Conservation (phyloP, 305 asterid genomes). For the Fraxinus greggii region DNA sequence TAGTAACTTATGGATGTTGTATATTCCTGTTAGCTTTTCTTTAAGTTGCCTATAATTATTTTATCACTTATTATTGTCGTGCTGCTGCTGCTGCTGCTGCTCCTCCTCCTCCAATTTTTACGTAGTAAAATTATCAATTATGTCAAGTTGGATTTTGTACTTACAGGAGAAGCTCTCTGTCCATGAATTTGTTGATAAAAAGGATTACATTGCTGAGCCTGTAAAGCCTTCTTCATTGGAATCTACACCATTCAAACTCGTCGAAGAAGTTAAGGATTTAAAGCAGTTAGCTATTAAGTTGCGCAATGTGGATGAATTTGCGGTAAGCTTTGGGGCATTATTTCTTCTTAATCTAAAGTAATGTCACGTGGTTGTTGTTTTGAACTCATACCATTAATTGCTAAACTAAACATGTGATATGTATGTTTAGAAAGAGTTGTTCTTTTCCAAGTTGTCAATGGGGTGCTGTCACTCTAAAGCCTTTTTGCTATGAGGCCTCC, state of each 20-base stretch:
- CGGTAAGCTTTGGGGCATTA: conserved; percentile 49
- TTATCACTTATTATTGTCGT: not conserved
- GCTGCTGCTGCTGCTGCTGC: not conserved
- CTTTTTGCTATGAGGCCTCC: not conserved
- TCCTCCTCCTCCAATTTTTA: conserved; percentile 9
- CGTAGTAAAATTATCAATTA: not conserved
- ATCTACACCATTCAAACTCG: conserved; percentile 70
- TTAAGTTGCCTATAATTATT: not conserved
- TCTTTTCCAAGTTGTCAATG: not conserved
- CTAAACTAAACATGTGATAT: not conserved
- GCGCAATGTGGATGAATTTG: conserved; percentile 73
- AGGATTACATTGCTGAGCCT: conserved; percentile 43
- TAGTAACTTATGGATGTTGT: not conserved
- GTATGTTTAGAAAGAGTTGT: not conserved
- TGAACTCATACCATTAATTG: not conserved
- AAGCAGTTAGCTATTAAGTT: conserved; percentile 75
- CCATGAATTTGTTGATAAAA: conserved; percentile 67
- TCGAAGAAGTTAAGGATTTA: conserved; percentile 85
- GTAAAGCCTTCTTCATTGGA: conserved; percentile 68
- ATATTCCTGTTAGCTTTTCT: not conserved
- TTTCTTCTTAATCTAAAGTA: not conserved
- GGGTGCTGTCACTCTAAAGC: not conserved
- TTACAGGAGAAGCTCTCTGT: conserved; percentile 68
- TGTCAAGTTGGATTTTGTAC: conserved; percentile 19
- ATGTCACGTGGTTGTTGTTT: conserved; percentile 5